Conservation (phyloP, 2,329 filamentous ascomycete species). For the Paramyrothecium roridum region DNA sequence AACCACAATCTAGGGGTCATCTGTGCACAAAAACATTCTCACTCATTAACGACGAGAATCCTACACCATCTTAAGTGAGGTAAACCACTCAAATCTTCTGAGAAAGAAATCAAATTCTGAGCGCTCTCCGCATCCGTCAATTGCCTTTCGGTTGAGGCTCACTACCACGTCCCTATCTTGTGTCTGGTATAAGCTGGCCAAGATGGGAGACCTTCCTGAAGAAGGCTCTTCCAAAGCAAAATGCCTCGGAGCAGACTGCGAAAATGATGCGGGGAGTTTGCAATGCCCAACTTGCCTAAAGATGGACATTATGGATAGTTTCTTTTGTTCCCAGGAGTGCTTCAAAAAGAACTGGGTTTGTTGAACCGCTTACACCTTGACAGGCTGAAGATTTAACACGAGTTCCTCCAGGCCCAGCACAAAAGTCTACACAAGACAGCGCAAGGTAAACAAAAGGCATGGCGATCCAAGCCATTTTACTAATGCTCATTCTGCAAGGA, state of each 20-base stretch:
- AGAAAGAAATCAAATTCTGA: too few relatives aligned
- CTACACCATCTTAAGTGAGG: too few relatives aligned
- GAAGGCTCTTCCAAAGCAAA: slow-evolving; percentile 58
- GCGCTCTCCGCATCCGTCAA: too few relatives aligned
- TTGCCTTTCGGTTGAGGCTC: too few relatives aligned
- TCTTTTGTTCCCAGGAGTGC: slow-evolving; percentile 97
- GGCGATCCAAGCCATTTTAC: slow-evolving; percentile 54
- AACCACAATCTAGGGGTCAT: too few relatives aligned
- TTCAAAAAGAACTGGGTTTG: slow-evolving; percentile 98
- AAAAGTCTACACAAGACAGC: slow-evolving; percentile 65
- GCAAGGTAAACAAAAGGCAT: slow-evolving; percentile 74
- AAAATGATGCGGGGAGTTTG: slow-evolving; percentile 78
- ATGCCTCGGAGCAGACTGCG: slow-evolving; percentile 80
- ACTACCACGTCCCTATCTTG: too few relatives aligned
- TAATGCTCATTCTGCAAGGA: slow-evolving; percentile 34
- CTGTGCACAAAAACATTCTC: too few relatives aligned
- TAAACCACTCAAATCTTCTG: too few relatives aligned
- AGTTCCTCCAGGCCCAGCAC: slow-evolving; percentile 64
- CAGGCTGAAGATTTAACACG: slow-evolving; percentile 4
- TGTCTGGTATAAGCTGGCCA: too few relatives aligned
- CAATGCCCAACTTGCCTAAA: slow-evolving; percentile 97
- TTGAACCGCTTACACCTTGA: slow-evolving; percentile 10
- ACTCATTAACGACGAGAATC: too few relatives aligned
- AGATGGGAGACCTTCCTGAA: too few relatives aligned
- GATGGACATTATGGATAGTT: slow-evolving; percentile 80